Percentiles rank a stretch among this genome's conserved stretches.
phyloP scores from a whole-genome alignment of 345 rosid species.

The Rhodomyrtus tomentosa region DNA sequence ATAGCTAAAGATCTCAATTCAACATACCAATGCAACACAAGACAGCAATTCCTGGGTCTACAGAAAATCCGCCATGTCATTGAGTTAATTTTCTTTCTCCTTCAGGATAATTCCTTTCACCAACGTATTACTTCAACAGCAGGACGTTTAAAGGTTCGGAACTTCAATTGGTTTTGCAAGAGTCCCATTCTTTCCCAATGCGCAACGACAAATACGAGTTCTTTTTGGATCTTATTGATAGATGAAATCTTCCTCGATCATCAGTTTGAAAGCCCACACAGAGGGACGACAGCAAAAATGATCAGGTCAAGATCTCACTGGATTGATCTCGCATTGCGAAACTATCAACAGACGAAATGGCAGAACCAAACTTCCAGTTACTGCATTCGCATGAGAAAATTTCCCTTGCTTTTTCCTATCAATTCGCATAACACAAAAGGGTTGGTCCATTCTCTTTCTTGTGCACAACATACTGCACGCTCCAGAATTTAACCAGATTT shows the following conservation, averaged over 20 bases:
- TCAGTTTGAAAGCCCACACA: background rate
- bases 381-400: background rate
- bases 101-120: background rate
- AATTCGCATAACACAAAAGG: rapidly evolving
- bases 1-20: background rate
- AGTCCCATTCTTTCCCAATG: background rate
- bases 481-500: background rate
- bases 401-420: background rate
- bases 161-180: background rate
- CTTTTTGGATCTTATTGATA: background rate
- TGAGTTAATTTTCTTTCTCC: background rate
- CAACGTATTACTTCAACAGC: rapidly evolving
- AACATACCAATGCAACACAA: background rate
- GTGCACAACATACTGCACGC: background rate
- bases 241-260: background rate
- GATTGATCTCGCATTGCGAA: background rate
- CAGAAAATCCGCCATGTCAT: background rate
- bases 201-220: background rate
- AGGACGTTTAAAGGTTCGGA: rapidly evolving
- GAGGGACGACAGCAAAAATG: background rate
- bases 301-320: background rate
- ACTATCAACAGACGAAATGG: background rate
- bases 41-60: background rate
- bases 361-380: rapidly evolving
- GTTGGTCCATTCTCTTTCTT: background rate